Conservation (phyloP, 345 rosid species). For the Eucalyptus caleyi region DNA sequence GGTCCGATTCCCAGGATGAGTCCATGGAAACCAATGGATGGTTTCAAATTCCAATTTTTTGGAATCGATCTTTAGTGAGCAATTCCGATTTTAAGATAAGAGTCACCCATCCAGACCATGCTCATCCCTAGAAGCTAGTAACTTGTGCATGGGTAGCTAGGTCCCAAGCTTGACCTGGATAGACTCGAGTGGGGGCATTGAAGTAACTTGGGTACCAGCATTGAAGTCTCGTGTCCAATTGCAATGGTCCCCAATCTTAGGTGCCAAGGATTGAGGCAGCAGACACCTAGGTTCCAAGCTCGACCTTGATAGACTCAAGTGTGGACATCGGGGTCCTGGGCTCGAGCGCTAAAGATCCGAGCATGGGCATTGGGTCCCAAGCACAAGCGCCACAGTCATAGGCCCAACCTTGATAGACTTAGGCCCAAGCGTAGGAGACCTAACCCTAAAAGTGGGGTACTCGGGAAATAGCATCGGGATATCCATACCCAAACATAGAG, state of each 20-base stretch:
- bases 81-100: no score
- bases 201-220: background rate
- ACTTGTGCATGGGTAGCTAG: accelerated
- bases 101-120: no score
- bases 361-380: background rate
- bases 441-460: background rate
- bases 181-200: background rate
- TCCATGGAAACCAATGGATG: background rate
- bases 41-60: accelerated
- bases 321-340: accelerated
- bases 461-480: background rate
- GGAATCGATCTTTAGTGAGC: accelerated
- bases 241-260: no score
- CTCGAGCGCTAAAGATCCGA: no score
- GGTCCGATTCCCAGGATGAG: accelerated
- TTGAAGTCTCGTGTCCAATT: accelerated
- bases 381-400: background rate
- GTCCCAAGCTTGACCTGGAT: accelerated
- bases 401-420: no score
- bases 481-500: background rate
- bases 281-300: accelerated
- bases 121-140: no score
- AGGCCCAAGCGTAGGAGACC: accelerated
- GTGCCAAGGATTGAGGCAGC: background rate
- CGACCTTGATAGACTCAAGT: background rate